Percentiles rank a stretch among this genome's conserved stretches.
These are phyloP conservation scores for Penicillium sp. DNA, from an alignment of 2,329 filamentous ascomycete species.

Conservation along the genomic window DNA sequence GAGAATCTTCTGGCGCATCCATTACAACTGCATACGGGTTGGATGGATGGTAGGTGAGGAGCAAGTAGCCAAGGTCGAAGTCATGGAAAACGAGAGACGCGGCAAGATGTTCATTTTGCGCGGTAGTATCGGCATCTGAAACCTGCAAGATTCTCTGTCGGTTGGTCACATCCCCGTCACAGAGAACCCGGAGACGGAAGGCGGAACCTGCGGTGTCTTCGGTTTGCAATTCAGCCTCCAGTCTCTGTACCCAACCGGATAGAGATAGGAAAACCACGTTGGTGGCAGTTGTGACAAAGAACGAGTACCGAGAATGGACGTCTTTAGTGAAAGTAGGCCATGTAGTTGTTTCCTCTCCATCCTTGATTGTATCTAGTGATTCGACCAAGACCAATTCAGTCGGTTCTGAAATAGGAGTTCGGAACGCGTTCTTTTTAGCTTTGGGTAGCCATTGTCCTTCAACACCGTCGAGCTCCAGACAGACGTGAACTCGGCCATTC, in stretches of 20 bases:
- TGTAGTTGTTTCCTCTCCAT: slow-evolving; percentile 18
- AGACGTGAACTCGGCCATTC: slow-evolving; percentile 50
- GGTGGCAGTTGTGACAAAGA: slow-evolving; percentile 50
- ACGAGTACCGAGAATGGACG: slow-evolving; percentile 47
- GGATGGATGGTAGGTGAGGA: slow-evolving; percentile 44
- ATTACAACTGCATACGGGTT: slow-evolving; percentile 46
- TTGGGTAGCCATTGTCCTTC: slow-evolving; percentile 56
- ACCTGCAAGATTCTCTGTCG: slow-evolving; percentile 43
- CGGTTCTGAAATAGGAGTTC: slow-evolving; percentile 34
- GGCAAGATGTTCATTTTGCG: slow-evolving; percentile 33
- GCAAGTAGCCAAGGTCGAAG: slow-evolving; percentile 50
- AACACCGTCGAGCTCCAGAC: slow-evolving; percentile 53
- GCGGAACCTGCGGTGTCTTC: slow-evolving; percentile 45
- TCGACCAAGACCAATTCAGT: slow-evolving; percentile 40
- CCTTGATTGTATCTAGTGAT: slow-evolving; percentile 36
- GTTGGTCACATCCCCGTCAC: slow-evolving; percentile 44
- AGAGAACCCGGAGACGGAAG: slow-evolving; percentile 50
- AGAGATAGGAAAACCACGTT: slow-evolving; percentile 51
- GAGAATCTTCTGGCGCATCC: slow-evolving; percentile 39
- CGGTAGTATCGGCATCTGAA: slow-evolving; percentile 23
- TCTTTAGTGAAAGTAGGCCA: slow-evolving; percentile 52
- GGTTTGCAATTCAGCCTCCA: slow-evolving; percentile 50
- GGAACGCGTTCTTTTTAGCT: slow-evolving; percentile 34
- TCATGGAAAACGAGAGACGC: slow-evolving; percentile 48
- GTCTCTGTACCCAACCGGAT: slow-evolving; percentile 47